Evolutionary conservation across 352 stramenopile genomes (phyloP).

Genomic region (Phytophthora cryptogea): DNA sequence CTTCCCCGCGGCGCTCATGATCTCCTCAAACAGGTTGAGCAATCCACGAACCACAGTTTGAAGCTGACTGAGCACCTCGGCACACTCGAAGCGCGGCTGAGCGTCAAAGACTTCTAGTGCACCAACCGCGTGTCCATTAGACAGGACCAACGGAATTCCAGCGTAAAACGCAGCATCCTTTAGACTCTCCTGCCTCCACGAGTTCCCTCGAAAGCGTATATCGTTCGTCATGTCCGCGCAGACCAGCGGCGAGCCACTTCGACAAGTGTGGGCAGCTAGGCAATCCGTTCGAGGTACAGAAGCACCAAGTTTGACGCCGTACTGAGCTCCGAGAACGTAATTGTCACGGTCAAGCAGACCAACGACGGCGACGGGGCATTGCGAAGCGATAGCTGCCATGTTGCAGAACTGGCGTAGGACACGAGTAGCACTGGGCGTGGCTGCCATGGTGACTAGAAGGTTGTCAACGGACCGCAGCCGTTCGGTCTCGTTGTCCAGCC

Average conservation of each 20-base stretch:
- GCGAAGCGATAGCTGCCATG: conserved; percentile 77
- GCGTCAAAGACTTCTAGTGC: conserved; percentile 73
- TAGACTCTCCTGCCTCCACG: conserved; percentile 53
- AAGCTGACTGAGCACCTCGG: conserved; percentile 66
- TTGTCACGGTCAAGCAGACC: conserved; percentile 64
- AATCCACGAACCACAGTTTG: conserved; percentile 75
- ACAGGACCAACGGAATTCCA: conserved; percentile 76
- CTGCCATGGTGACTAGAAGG: conserved; percentile 48
- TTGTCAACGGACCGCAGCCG: conserved; percentile 49
- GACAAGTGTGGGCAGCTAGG: conserved; percentile 71
- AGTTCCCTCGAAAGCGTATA: conserved; percentile 69
- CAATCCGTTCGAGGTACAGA: conserved; percentile 47
- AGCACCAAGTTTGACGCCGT: conserved; percentile 30
- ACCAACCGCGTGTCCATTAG: conserved; percentile 71
- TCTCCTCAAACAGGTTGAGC: conserved; percentile 77
- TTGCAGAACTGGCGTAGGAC: conserved; percentile 71
- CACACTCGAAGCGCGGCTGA: conserved; percentile 57
- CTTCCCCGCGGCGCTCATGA: conserved; percentile 45
- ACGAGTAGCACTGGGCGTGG: conserved; percentile 43
- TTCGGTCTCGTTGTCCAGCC: conserved; percentile 63
- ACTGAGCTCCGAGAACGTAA: conserved; percentile 58
- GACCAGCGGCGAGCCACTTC: conserved; percentile 60
- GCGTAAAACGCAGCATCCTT: conserved; percentile 70
- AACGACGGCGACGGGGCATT: conserved; percentile 70
- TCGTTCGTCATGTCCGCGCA: conserved; percentile 69